These are phyloP conservation scores for Camelina hispida DNA, from an alignment of 345 rosid genomes.

Conservation along the genomic window DNA sequence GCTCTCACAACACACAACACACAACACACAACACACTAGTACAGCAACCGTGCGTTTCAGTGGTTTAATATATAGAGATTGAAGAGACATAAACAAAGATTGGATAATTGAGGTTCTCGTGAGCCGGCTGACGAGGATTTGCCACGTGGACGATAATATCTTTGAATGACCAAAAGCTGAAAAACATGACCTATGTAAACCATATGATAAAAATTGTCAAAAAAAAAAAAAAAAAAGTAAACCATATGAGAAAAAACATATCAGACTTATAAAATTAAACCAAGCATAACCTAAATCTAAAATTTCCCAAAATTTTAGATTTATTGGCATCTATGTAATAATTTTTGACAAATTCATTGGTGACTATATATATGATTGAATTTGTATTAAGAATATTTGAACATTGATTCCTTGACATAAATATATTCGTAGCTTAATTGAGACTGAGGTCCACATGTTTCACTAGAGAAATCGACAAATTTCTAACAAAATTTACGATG, in stretches of 20 bases:
- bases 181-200: no score
- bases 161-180: background rate
- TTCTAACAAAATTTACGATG: background rate
- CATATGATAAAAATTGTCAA: background rate
- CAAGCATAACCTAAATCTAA: background rate
- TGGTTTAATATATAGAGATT: constrained; percentile 15
- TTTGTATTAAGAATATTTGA: no score
- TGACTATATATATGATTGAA: no score
- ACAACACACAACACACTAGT: background rate
- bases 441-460: constrained; percentile 19
- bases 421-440: background rate
- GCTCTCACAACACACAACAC: no score
- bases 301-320: no score
- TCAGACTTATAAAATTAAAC: background rate
- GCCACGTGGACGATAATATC: constrained; percentile 43
- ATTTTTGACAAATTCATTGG: no score
- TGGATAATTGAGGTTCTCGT: constrained; percentile 38
- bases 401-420: background rate
- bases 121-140: constrained; percentile 36
- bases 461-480: background rate
- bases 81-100: constrained; percentile 16
- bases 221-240: no score
- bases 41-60: background rate
- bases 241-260: background rate
- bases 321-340: no score